Percentiles rank a stretch among this genome's conserved stretches.
phyloP scores from a whole-genome alignment of 345 rosid genomes.

The Brassica juncea region DNA sequence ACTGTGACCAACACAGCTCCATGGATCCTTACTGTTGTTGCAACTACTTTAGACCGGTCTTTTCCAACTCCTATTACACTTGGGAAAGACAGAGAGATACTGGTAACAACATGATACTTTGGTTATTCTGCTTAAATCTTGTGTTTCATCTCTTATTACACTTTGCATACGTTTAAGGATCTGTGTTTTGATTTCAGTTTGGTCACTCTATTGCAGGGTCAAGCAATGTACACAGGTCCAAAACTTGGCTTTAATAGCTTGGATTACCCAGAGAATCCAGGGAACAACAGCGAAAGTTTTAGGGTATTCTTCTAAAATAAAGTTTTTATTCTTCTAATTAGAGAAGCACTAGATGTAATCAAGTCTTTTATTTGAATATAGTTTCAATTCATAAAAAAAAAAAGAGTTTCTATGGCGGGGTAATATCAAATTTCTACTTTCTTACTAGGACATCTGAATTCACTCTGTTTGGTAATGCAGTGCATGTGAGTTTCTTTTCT shows the following conservation, averaged over 20 bases:
- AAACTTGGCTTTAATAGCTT: not conserved
- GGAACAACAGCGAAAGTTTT: not conserved
- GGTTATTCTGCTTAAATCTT: no score
- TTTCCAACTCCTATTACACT: not conserved
- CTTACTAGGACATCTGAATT: no score
- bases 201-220: not conserved
- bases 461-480: not conserved
- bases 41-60: not conserved
- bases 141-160: not conserved
- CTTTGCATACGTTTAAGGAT: no score
- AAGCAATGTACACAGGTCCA: not conserved
- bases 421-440: no score
- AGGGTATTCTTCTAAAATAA: no score
- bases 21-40: not conserved
- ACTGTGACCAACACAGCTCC: not conserved
- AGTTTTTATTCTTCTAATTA: no score
- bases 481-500: slow-evolving; percentile 1
- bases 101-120: not conserved
- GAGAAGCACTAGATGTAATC: no score
- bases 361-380: no score
- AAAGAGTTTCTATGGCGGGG: no score
- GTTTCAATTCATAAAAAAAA: no score
- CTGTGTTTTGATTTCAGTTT: not conserved
- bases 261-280: not conserved
- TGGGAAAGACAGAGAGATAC: not conserved